A percentile compares a stretch with the other conserved stretches of the same genome.
Conservation (phyloP, 1,139 yeast species). For the Yamadazyma dushanensis region DNA sequence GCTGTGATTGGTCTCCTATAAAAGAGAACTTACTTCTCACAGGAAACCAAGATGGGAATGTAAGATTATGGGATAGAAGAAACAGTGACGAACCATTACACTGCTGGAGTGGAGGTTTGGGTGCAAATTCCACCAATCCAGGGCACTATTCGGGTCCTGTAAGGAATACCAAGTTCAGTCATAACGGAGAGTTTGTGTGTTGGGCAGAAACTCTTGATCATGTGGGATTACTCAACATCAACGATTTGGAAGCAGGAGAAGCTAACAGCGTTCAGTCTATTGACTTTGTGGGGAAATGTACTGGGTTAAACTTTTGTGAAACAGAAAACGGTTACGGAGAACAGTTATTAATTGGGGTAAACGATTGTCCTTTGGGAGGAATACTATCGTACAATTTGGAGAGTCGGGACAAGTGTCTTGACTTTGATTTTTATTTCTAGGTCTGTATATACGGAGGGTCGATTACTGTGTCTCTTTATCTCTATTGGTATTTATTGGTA, state of each 20-base stretch:
- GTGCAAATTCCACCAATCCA: conserved; percentile 15
- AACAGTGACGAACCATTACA: conserved; percentile 25
- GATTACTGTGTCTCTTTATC: no score
- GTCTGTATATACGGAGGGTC: conserved; percentile 2
- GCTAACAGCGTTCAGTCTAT: conserved; percentile 45
- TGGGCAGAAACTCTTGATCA: conserved; percentile 67
- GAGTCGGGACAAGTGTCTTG: conserved; percentile 35
- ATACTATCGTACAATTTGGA: conserved; percentile 48
- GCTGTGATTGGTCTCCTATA: conserved; percentile 57
- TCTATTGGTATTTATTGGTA: no score
- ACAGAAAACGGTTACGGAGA: conserved; percentile 48
- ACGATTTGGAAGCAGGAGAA: conserved; percentile 22
- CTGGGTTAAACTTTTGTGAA: conserved; percentile 54
- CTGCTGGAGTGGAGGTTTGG: conserved; percentile 40
- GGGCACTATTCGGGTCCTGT: conserved; percentile 48
- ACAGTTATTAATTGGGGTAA: conserved; percentile 51
- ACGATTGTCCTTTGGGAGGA: conserved; percentile 61
- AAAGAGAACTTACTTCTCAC: conserved; percentile 48
- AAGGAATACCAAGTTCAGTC: conserved; percentile 53
- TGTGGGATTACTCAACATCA: conserved; percentile 48
- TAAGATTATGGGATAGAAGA: conserved; percentile 54
- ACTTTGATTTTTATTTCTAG: conserved; percentile 36
- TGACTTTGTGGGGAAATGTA: conserved; percentile 58
- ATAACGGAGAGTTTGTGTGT: conserved; percentile 43
- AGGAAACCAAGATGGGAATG: conserved; percentile 64